Conservation (phyloP, 2,329 filamentous ascomycete genomes). For the Monilinia laxa region DNA sequence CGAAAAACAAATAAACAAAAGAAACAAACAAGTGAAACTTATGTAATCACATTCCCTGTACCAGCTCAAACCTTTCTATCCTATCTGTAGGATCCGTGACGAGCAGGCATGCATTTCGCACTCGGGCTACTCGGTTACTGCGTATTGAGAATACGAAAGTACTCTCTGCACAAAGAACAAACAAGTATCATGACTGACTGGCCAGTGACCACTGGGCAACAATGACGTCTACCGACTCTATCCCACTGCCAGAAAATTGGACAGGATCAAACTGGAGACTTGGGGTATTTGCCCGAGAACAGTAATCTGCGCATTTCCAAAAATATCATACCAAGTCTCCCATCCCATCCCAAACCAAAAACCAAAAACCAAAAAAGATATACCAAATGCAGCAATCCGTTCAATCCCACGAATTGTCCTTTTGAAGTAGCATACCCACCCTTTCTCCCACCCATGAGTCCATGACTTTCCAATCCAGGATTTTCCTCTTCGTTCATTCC, state of each 20-base stretch:
- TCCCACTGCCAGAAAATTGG: not conserved
- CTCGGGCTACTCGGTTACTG: not conserved
- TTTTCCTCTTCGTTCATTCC: not conserved
- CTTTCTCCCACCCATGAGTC: not conserved
- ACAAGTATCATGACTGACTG: too few relatives aligned
- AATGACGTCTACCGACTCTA: not conserved
- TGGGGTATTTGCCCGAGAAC: not conserved
- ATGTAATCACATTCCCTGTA: not conserved
- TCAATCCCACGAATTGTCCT: not conserved
- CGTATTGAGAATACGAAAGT: not conserved
- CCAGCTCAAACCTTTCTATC: not conserved
- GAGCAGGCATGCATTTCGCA: not conserved
- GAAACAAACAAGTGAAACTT: not conserved
- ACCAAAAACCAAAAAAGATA: not conserved
- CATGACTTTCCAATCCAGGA: not conserved
- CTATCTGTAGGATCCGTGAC: not conserved
- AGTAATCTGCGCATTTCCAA: not conserved
- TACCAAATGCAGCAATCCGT: constrained; percentile 3
- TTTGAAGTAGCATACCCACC: not conserved
- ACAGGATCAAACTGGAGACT: not conserved
- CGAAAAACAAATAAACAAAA: not conserved
- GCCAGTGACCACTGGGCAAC: not conserved
- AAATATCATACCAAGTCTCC: not conserved
- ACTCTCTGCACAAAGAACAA: not conserved
- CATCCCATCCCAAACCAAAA: too few relatives aligned